A percentile compares a stretch with the other conserved stretches of the same genome.
These are phyloP conservation scores for Scolecobasidium constrictum DNA, from an alignment of 2,329 filamentous ascomycete species.

Conservation along the genomic window DNA sequence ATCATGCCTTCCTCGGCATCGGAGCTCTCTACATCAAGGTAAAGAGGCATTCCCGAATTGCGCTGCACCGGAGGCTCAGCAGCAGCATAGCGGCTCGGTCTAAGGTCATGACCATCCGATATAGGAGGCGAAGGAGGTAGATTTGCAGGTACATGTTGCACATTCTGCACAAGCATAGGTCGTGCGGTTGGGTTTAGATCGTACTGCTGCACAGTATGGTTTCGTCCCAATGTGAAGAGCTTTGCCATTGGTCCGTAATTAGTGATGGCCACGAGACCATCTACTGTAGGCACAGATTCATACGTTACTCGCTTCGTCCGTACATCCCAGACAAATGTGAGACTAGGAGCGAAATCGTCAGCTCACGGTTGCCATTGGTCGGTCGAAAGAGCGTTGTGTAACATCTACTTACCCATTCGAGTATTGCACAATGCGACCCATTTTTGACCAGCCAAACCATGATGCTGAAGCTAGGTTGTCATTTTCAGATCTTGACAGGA, in stretches of 20 bases:
- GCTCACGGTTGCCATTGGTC: constrained; percentile 2
- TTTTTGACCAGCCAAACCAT: constrained; percentile 98
- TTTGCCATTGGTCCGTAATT: constrained; percentile 85
- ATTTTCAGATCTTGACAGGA: constrained; percentile 70
- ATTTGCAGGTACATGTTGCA: constrained; percentile 72
- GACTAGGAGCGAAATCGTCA: constrained; percentile 32
- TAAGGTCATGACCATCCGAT: constrained; percentile 56
- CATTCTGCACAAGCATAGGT: constrained; percentile 69
- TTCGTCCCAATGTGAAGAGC: constrained; percentile 80
- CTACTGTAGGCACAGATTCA: constrained; percentile 75
- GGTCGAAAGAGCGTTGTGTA: constrained; percentile 3
- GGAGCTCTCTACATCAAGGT: constrained; percentile 51
- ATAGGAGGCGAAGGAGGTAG: constrained; percentile 75
- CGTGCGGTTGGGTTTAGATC: constrained; percentile 65
- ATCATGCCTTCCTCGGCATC: constrained; percentile 52
- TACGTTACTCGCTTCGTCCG: constrained; percentile 93
- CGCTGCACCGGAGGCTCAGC: constrained; percentile 9
- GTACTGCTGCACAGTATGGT: constrained; percentile 88
- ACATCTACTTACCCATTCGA: constrained; percentile 64
- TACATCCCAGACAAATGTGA: constrained; percentile 94
- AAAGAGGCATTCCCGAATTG: constrained; percentile 21
- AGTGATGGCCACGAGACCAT: constrained; percentile 70
- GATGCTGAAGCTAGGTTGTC: constrained; percentile 60
- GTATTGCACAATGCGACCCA: constrained; percentile 87
- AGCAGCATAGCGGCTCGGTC: constrained; percentile 5